These are phyloP conservation scores for Venturiaceae sp. DNA, from an alignment of 2,329 filamentous ascomycete genomes.

Conservation along the genomic window DNA sequence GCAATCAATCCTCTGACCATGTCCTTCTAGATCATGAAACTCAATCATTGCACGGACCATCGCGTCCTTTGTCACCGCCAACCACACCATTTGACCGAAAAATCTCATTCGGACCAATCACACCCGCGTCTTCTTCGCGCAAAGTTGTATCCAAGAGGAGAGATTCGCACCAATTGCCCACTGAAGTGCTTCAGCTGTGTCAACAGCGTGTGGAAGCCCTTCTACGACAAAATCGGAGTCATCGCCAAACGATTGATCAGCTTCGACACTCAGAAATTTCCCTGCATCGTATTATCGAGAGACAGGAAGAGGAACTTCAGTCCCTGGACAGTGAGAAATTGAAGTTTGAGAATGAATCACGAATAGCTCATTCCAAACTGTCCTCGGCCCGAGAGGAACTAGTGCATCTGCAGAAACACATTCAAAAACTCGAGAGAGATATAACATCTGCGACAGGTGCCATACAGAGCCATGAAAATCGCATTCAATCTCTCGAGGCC, in stretches of 20 bases:
- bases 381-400: neutral
- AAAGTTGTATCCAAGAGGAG: neutral
- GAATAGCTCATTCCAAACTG: neutral
- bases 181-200: constrained; percentile 5
- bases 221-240: neutral
- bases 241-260: neutral
- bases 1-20: neutral
- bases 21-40: neutral
- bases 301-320: neutral
- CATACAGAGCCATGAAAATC: neutral
- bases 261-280: constrained; percentile 3
- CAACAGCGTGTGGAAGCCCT: constrained; percentile 3
- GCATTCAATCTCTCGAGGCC: neutral
- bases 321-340: neutral
- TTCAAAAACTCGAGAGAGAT: neutral
- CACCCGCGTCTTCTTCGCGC: neutral
- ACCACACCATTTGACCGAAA: neutral
- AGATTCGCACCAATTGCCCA: constrained; percentile 1
- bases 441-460: neutral
- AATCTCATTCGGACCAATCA: neutral
- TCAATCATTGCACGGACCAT: neutral
- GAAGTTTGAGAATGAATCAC: neutral
- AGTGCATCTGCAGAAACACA: neutral
- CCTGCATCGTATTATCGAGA: neutral
- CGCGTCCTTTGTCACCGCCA: constrained; percentile 5